A percentile compares a stretch with the other conserved stretches of the same genome.
These are phyloP conservation scores for Austroboletus niveus DNA, from an alignment of 1,284 basidiomycete genomes.

Conservation along the genomic window DNA sequence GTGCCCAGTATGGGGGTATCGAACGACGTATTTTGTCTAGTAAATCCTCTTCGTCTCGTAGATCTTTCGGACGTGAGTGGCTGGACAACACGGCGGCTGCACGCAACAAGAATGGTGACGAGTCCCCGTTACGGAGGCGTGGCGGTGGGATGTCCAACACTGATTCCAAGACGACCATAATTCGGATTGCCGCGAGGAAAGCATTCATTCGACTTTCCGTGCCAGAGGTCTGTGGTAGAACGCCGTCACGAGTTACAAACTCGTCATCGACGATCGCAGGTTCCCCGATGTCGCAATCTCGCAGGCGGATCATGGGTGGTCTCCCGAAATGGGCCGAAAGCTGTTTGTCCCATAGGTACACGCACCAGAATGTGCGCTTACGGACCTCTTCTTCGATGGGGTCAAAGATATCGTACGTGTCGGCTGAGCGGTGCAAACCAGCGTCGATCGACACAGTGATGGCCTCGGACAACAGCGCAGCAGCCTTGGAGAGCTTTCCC, in stretches of 20 bases:
- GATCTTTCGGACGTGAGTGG: conserved; percentile 55
- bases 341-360: conserved; percentile 93
- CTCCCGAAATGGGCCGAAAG: conserved; percentile 81
- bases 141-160: conserved; percentile 72
- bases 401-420: conserved; percentile 87
- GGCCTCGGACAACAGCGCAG: conserved; percentile 79
- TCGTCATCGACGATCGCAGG: conserved; percentile 86
- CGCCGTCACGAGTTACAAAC: conserved; percentile 71
- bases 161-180: conserved; percentile 82
- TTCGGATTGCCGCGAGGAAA: conserved; percentile 71
- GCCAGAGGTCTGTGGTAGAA: conserved; percentile 66
- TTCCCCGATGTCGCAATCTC: conserved; percentile 86
- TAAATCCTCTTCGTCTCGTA: conserved; percentile 76
- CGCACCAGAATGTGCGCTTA: conserved; percentile 91
- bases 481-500: conserved; percentile 84
- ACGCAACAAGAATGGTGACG: conserved; percentile 59
- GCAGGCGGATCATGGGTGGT: conserved; percentile 78
- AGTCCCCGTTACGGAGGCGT: conserved; percentile 50
- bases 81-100: conserved; percentile 57
- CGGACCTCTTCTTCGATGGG: conserved; percentile 85
- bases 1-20: conserved; percentile 76
- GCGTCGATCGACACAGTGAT: conserved; percentile 83
- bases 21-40: conserved; percentile 75
- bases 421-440: conserved; percentile 81
- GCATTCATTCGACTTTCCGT: conserved; percentile 75